A percentile compares a stretch with the other conserved stretches of the same genome.
Evolutionary conservation across 108 stramenopile genomes (phyloP).

Genomic region (Asterionellopsis glacialis): DNA sequence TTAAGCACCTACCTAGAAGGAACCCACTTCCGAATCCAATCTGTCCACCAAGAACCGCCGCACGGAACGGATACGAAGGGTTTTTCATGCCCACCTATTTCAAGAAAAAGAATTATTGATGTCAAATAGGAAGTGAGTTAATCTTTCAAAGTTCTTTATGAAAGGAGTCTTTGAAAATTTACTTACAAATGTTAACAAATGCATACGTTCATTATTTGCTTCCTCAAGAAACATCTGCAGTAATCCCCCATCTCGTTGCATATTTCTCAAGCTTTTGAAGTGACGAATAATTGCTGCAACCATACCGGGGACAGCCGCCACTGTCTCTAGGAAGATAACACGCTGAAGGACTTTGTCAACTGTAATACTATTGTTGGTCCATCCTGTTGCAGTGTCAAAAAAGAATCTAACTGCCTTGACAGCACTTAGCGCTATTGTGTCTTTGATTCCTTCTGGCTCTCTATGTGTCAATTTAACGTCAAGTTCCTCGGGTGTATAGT

Average conservation of each 20-base stretch:
- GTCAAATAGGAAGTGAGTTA: too few species aligned
- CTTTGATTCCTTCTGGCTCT: slow-evolving; percentile 34
- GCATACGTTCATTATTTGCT: slow-evolving; percentile 98
- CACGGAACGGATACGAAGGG: slow-evolving; percentile 34
- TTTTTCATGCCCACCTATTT: slow-evolving; percentile 62
- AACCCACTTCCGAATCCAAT: slow-evolving; percentile 82
- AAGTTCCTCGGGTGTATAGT: slow-evolving; percentile 63
- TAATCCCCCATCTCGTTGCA: slow-evolving; percentile 92
- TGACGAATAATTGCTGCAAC: slow-evolving; percentile 88
- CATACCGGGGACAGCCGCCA: slow-evolving; percentile 89
- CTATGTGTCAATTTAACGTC: slow-evolving; percentile 65
- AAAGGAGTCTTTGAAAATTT: too few species aligned
- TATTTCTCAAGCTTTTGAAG: slow-evolving; percentile 82
- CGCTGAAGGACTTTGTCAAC: slow-evolving; percentile 67
- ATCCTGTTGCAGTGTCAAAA: slow-evolving; percentile 64
- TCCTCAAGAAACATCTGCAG: slow-evolving; percentile 95
- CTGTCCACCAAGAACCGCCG: slow-evolving; percentile 69
- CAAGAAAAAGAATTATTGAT: too few species aligned
- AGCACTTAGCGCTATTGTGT: slow-evolving; percentile 52
- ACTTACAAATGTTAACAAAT: slow-evolving; percentile 79
- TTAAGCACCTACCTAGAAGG: slow-evolving; percentile 18
- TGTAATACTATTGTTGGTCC: slow-evolving; percentile 59
- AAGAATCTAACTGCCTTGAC: slow-evolving; percentile 54
- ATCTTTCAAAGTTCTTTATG: too few species aligned
- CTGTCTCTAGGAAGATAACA: slow-evolving; percentile 82